These are phyloP conservation scores for Priceomyces carsonii DNA, from an alignment of 805 yeast species.

Conservation along the genomic window DNA sequence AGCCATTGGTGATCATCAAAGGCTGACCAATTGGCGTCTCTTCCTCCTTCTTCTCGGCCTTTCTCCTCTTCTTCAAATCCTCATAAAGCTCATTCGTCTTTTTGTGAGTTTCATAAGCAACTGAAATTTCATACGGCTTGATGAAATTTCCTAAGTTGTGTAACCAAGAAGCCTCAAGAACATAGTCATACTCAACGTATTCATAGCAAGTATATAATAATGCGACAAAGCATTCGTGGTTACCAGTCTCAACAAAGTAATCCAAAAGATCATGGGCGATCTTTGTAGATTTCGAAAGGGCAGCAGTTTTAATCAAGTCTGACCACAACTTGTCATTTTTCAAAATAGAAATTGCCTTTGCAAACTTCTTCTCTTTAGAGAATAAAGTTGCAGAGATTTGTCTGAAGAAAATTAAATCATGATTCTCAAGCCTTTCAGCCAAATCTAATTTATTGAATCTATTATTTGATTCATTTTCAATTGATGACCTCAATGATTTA, in stretches of 20 bases:
- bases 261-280: slow-evolving; percentile 86
- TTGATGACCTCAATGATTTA: slow-evolving; percentile 82
- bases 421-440: slow-evolving; percentile 91
- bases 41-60: slow-evolving; percentile 50
- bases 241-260: slow-evolving; percentile 95
- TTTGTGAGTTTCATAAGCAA: slow-evolving; percentile 76
- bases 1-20: slow-evolving; percentile 80
- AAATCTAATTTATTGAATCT: slow-evolving; percentile 89
- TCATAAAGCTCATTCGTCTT: slow-evolving; percentile 62
- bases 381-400: slow-evolving; percentile 93
- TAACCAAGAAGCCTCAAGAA: slow-evolving; percentile 89
- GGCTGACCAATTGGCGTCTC: slow-evolving; percentile 58
- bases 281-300: slow-evolving; percentile 72
- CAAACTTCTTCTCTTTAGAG: slow-evolving; percentile 92
- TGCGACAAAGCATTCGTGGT: slow-evolving; percentile 92
- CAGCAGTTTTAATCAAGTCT: slow-evolving; percentile 91
- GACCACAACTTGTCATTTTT: slow-evolving; percentile 94
- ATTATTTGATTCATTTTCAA: slow-evolving; percentile 76
- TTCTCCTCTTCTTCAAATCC: slow-evolving; percentile 71
- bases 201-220: slow-evolving; percentile 84
- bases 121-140: slow-evolving; percentile 88
- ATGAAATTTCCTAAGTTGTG: slow-evolving; percentile 79
- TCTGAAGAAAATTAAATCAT: slow-evolving; percentile 87
- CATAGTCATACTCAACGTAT: slow-evolving; percentile 76
- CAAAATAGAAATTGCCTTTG: slow-evolving; percentile 81